These are phyloP conservation scores for Dillenia turbinata DNA, from an alignment of 164 flowering plant genomes.

Conservation along the genomic window DNA sequence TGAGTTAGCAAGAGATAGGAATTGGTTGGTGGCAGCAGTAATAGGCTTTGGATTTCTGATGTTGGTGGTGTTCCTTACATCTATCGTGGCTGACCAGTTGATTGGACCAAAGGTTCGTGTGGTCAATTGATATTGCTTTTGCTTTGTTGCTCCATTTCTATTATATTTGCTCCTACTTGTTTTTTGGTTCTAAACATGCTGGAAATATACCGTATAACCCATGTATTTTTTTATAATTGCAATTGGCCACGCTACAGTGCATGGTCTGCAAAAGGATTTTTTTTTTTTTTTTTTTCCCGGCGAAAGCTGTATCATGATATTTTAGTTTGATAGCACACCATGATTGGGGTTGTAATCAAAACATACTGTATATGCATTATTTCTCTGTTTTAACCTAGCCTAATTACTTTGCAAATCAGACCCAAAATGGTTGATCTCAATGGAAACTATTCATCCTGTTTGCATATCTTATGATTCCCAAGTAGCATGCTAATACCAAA, in stretches of 20 bases:
- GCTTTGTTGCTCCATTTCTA: neutral
- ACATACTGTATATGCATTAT: too few relatives aligned
- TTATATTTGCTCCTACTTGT: neutral
- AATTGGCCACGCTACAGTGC: too few relatives aligned
- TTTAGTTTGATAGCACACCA: too few relatives aligned
- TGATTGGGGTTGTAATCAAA: too few relatives aligned
- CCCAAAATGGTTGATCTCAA: too few relatives aligned
- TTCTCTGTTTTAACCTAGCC: too few relatives aligned
- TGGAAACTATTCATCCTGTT: too few relatives aligned
- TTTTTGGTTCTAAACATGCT: neutral
- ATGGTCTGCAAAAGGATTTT: neutral
- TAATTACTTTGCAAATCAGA: too few relatives aligned
- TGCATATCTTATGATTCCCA: too few relatives aligned
- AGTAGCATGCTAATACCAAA: too few relatives aligned
- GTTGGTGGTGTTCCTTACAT: conserved; percentile 46
- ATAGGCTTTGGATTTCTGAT: conserved; percentile 56
- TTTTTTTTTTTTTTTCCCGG: neutral
- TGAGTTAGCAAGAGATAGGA: conserved; percentile 37
- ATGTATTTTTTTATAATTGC: neutral
- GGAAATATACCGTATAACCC: too few relatives aligned
- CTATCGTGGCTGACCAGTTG: conserved; percentile 52
- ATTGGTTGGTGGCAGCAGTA: conserved; percentile 54
- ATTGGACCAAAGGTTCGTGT: conserved; percentile 59
- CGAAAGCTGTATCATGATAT: too few relatives aligned
- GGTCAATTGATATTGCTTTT: neutral